A percentile compares a stretch with the other conserved stretches of the same genome.
These are phyloP conservation scores for Podospora pseudocomata DNA, from an alignment of 495 filamentous ascomycete genomes.

Conservation along the genomic window DNA sequence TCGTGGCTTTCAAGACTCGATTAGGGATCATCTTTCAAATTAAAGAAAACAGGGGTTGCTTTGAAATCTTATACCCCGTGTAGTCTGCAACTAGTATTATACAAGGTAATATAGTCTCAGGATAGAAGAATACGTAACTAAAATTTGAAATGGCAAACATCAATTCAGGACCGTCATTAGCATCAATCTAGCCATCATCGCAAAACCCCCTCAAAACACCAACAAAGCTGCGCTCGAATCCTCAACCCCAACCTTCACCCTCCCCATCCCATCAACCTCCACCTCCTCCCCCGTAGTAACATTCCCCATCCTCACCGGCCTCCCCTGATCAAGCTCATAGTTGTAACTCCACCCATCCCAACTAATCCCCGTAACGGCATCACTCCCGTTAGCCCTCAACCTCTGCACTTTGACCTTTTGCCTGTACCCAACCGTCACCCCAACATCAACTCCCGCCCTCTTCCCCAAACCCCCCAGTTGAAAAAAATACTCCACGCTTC, in stretches of 20 bases:
- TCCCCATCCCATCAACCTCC: constrained; percentile 38
- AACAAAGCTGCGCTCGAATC: constrained; percentile 52
- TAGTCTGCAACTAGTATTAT: no score
- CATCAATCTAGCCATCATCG: no score
- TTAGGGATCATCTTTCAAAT: no score
- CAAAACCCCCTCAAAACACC: constrained; percentile 30
- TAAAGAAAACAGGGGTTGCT: no score
- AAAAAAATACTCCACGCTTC: constrained; percentile 44
- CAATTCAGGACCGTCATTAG: no score
- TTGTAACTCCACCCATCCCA: constrained; percentile 65
- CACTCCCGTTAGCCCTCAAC: constrained; percentile 59
- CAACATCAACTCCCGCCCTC: neutral
- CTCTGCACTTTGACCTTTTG: constrained; percentile 40
- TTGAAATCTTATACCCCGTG: no score
- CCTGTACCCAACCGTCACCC: neutral
- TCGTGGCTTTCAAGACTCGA: no score
- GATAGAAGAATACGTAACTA: no score
- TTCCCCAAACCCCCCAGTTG: constrained; percentile 10
- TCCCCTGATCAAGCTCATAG: constrained; percentile 54
- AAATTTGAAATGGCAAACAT: no score
- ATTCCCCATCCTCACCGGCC: constrained; percentile 54
- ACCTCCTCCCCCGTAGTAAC: constrained; percentile 55
- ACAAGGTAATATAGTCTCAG: no score
- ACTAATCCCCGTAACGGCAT: constrained; percentile 59
- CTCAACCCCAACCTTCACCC: constrained; percentile 46